Evolutionary conservation across 306 rosid genomes (phyloP).

Genomic region (Castanopsis chinensis): DNA sequence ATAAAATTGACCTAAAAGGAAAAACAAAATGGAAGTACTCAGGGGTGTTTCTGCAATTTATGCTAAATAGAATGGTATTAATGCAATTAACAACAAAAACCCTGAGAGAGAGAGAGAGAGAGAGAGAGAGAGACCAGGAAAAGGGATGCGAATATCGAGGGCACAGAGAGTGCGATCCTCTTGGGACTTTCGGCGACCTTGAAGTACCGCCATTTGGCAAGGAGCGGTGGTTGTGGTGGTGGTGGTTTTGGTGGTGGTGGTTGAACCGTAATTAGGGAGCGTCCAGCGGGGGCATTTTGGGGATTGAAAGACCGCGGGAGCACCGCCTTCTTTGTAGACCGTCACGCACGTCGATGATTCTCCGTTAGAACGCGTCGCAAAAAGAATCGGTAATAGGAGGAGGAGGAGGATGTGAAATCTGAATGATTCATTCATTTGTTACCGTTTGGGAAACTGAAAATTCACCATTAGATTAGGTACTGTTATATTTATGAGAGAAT

Average conservation of each 20-base stretch:
- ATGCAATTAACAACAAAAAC: background rate
- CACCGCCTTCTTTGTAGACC: slow-evolving; percentile 79
- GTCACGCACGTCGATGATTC: slow-evolving; percentile 88
- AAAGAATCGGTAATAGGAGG: slow-evolving; percentile 33
- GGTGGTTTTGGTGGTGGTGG: slow-evolving; percentile 7
- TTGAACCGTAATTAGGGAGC: slow-evolving; percentile 48
- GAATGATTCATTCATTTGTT: slow-evolving; percentile 14
- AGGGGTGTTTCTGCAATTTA: background rate
- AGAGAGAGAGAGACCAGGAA: slow-evolving; percentile 45
- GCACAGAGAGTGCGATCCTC: slow-evolving; percentile 89
- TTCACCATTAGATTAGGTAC: no score
- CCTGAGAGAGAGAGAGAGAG: background rate
- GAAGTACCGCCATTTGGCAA: slow-evolving; percentile 68
- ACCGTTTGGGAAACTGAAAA: background rate
- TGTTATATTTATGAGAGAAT: no score
- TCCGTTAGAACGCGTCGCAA: slow-evolving; percentile 27
- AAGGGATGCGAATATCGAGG: slow-evolving; percentile 78
- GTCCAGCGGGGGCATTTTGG: slow-evolving; percentile 95
- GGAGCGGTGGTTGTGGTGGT: slow-evolving; percentile 45
- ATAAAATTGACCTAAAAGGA: no score
- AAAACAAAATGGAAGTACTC: no score
- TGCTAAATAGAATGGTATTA: background rate
- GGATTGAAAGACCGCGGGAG: slow-evolving; percentile 89
- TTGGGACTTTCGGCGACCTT: slow-evolving; percentile 66
- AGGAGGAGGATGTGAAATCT: background rate